Percentiles rank a stretch among this genome's conserved stretches.
Evolutionary conservation across 345 rosid species (phyloP).

Genomic region (Sonneratia caseolaris): DNA sequence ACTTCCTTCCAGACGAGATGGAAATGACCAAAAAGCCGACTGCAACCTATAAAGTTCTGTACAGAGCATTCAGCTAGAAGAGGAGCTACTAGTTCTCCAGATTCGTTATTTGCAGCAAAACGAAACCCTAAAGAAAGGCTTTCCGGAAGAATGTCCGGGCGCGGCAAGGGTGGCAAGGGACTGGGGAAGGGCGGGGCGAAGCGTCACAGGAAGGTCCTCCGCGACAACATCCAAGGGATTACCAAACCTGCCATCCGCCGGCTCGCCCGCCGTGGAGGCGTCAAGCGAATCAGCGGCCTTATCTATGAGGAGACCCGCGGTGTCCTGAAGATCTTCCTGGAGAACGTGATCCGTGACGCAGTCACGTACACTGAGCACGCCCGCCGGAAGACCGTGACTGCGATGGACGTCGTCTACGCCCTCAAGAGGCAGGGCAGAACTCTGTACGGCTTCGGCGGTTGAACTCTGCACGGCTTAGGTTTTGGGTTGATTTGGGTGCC

Average conservation of each 20-base stretch:
- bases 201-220: constrained; percentile 12
- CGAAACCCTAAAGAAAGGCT: neutral
- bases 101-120: neutral
- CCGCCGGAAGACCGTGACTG: constrained; percentile 13
- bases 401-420: constrained; percentile 13
- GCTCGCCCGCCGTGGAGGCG: constrained; percentile 10
- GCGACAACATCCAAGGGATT: constrained; percentile 12
- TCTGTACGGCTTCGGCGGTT: constrained; percentile 11
- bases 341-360: constrained; percentile 13
- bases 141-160: constrained; percentile 6
- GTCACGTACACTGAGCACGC: constrained; percentile 14
- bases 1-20: neutral
- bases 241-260: constrained; percentile 13
- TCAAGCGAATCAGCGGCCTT: constrained; percentile 13
- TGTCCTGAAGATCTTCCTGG: constrained; percentile 13
- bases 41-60: neutral
- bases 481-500: neutral
- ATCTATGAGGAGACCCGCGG: constrained; percentile 15
- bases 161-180: constrained; percentile 13
- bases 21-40: neutral
- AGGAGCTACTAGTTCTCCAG: neutral
- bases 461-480: neutral
- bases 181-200: constrained; percentile 12
- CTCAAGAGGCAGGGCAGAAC: constrained; percentile 14
- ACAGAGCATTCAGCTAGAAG: neutral